Percentiles rank a stretch among this genome's conserved stretches.
phyloP scores from a whole-genome alignment of 1,284 basidiomycete genomes.

The Microstroma glucosiphilum region DNA sequence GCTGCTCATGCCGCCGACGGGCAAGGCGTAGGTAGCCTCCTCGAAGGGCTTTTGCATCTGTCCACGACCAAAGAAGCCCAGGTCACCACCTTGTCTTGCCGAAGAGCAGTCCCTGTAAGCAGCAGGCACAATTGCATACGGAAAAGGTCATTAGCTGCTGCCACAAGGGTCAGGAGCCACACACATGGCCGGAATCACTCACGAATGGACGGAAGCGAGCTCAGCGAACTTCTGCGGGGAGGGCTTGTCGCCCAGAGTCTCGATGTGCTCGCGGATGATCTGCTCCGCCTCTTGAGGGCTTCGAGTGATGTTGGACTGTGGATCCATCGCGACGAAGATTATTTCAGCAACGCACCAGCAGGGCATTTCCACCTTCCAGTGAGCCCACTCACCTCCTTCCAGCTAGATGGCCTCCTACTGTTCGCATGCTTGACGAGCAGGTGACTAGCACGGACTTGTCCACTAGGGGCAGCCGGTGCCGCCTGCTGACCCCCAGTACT shows the following conservation, averaged over 20 bases:
- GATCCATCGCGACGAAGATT: neutral
- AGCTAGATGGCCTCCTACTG: constrained; percentile 69
- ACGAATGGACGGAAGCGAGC: constrained; percentile 40
- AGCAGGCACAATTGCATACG: neutral
- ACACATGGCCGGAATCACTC: constrained; percentile 10
- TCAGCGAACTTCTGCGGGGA: constrained; percentile 36
- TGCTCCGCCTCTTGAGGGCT: constrained; percentile 81
- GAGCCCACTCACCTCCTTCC: constrained; percentile 36
- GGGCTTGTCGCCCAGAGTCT: constrained; percentile 30
- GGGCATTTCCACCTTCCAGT: neutral
- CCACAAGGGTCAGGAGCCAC: neutral
- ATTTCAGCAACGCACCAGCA: neutral
- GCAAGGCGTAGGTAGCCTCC: constrained; percentile 74
- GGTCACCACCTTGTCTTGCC: constrained; percentile 42
- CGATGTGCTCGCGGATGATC: constrained; percentile 57
- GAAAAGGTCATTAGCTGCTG: neutral
- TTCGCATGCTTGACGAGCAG: constrained; percentile 85
- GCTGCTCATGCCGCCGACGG: constrained; percentile 77
- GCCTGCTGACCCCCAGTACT: constrained; percentile 27
- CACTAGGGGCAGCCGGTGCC: constrained; percentile 22
- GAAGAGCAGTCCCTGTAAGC: constrained; percentile 46
- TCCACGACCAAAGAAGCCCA: constrained; percentile 69
- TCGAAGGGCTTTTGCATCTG: constrained; percentile 99
- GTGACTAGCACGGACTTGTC: constrained; percentile 84
- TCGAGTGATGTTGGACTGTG: constrained; percentile 72